Base-by-base conservation (phyloP, 495 filamentous ascomycete species). In the Annulohypoxylon stygium region DNA sequence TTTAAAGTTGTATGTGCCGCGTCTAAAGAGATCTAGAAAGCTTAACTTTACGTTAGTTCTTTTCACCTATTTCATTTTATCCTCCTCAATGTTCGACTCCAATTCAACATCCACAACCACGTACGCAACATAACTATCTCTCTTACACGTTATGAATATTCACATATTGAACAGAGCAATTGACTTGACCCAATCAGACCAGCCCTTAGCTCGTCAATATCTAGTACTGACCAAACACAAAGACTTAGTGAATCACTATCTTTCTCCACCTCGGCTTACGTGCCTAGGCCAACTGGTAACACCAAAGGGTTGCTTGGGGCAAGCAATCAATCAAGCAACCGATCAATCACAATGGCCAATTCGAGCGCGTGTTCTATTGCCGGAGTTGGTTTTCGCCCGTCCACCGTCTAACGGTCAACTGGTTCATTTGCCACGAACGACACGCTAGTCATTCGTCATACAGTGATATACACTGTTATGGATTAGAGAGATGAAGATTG, bases 311-410 rank as follows among this genome's bases (percentile, higher is more conserved):
- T 16, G 14, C 51, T 25, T n/a, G 10, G 51, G 39, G 39, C 39
- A 43, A 43, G 39, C 39, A 43, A n/a, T 11, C 39, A 43, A n/a
- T 14, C 36, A 39, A 39, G 2, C 36, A 60, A 63, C 10, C 45
- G 37, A 26, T 61, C 45, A 67, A 60, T 64, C 60, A 73, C 41
- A 68, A 73, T 67, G 70, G 58, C 70, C 23, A 50, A 53, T 59
- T 64, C 26, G 59, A 14, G 39, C 69, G n/a, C 69, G 58, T 67
- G 69, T 67, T 72, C 34, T 58, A 16, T 71, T 71, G 39, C 69
- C 69, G 48, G 36, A 61, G 55, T 71, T 71, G 26, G 55, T 33
- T 37, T 16, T 51, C 58, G 30, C 30, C 30, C 30, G 30, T 6
- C 30, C 30, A 30, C 30, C 30, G 47, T 39, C 43, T 33, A 53